Base-by-base conservation (phyloP, 176 grass and related monocot species). In the Aegilops speltoides region DNA sequence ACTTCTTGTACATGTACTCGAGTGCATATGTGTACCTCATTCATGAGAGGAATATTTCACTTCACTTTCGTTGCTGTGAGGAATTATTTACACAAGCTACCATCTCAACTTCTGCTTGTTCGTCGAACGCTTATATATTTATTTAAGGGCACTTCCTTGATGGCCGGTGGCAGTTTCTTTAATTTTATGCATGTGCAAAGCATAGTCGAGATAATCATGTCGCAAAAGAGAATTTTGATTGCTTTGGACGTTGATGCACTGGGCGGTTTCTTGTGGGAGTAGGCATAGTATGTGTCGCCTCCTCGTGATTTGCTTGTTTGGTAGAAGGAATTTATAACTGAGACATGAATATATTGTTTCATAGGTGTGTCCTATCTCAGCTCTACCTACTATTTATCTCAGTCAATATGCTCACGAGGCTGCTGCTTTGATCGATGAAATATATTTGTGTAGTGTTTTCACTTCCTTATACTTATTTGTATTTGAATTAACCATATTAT, bases 1-100 rank as follows among this genome's bases (percentile, higher is more conserved):
- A 90, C 85, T 85, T 89, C 61, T 86, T 97, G 92, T 97, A 94
- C 90, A 97, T 97, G 90, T 88, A 88, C 88, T 77, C 83, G 90
- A 84, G 69, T 87, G 41, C 79, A 88, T 86, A 88, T 82, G 60
- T 93, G 65, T 87, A 79, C 82, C 83, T 79, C 83, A 83, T 88
- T 76, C 77, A 36, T 74, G 75, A 79, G 66, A 87, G 33, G 25
- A 74, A 77, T 59, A 80, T 84, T 80, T 68, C 60, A 79, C 80
- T 60, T 76, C 38, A 48, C 13, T 50, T 36, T 61, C 24, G 15
- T 68, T 67, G 67, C 81, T 78, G 29, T 86, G 73, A 65, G 60
- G 41, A 89, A 84, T 28, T 45, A 14, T 73, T 45, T 32, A 80
- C 15, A 29, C 10, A 87, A 26, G 36, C 16, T 80, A 59, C n/a